Evolutionary conservation across 345 rosid species (phyloP).

Genomic region (Schrenkiella parvula): DNA sequence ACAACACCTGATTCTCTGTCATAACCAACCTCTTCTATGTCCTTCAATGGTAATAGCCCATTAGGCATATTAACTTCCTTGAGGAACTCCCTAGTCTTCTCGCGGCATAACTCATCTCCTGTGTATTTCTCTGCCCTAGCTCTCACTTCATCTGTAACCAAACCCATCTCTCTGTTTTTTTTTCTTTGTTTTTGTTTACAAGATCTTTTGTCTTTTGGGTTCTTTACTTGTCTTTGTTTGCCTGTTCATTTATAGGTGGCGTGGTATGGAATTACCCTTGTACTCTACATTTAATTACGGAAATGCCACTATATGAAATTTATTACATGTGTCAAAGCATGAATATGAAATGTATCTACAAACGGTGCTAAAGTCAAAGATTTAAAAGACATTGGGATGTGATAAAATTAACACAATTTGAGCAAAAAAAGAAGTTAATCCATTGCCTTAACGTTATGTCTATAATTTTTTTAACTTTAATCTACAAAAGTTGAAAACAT

Average conservation of each 20-base stretch:
- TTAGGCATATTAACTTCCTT: slow-evolving; percentile 57
- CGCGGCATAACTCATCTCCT: slow-evolving; percentile 70
- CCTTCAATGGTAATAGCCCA: slow-evolving; percentile 72
- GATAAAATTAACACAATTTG: neutral
- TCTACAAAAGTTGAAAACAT: neutral
- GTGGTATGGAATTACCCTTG: slow-evolving; percentile 2
- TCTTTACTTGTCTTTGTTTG: neutral
- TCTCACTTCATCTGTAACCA: slow-evolving; percentile 61
- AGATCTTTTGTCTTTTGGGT: slow-evolving; percentile 14
- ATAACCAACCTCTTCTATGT: slow-evolving; percentile 75
- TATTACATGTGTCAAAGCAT: neutral
- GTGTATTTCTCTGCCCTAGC: slow-evolving; percentile 75
- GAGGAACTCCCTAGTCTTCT: slow-evolving; percentile 58
- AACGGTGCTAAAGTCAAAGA: slow-evolving; percentile 11
- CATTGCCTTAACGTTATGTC: slow-evolving; percentile 1
- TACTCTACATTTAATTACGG: neutral
- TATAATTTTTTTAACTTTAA: neutral
- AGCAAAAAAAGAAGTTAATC: slow-evolving; percentile 17
- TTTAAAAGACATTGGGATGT: slow-evolving; percentile 3
- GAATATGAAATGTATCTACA: slow-evolving; percentile 1
- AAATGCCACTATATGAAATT: slow-evolving; percentile 3
- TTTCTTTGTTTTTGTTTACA: neutral
- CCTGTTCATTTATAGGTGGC: slow-evolving; percentile 19
- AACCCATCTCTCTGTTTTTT: slow-evolving; percentile 41
- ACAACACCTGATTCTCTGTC: slow-evolving; percentile 79